These are phyloP conservation scores for Cordyceps fumosorosea DNA, from an alignment of 2,329 filamentous ascomycete species.

Conservation along the genomic window DNA sequence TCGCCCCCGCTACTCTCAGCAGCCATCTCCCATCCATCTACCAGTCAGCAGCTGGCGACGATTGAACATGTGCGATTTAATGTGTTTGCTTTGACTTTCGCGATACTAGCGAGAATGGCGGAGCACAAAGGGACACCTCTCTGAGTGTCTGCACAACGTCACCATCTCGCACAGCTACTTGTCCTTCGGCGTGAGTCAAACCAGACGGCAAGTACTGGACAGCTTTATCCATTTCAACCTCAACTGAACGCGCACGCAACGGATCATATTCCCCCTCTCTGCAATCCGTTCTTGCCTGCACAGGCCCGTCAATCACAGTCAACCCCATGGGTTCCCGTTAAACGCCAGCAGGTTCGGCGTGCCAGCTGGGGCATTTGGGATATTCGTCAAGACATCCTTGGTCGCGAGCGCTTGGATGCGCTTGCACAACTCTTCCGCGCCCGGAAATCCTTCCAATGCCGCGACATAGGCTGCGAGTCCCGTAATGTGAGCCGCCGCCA, in stretches of 20 bases:
- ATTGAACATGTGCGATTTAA: not conserved
- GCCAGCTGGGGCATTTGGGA: conserved; percentile 31
- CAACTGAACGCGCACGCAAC: not conserved
- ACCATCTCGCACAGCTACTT: too few species aligned
- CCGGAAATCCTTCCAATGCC: conserved; percentile 15
- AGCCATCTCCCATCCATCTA: not conserved
- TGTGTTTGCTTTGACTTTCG: not conserved
- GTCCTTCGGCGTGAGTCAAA: not conserved
- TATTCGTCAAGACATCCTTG: conserved; percentile 30
- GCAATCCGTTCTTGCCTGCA: too few species aligned
- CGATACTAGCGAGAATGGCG: not conserved
- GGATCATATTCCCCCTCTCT: not conserved
- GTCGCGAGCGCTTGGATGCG: conserved; percentile 38
- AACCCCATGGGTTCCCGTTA: conserved; percentile 32
- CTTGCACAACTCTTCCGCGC: conserved; percentile 38
- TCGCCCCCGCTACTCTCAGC: not conserved
- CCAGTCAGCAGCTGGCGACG: not conserved
- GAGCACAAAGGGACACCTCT: not conserved
- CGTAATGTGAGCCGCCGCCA: conserved; percentile 39
- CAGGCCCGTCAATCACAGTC: not conserved
- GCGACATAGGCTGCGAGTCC: conserved; percentile 26
- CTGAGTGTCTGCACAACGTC: too few species aligned
- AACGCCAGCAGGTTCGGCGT: conserved; percentile 47
- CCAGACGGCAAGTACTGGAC: not conserved
- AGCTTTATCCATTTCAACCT: not conserved